Percentiles rank a stretch among this genome's conserved stretches.
Evolutionary conservation across 2,329 filamentous ascomycete species (phyloP).

Genomic region (Zymoseptoria ardabiliae): DNA sequence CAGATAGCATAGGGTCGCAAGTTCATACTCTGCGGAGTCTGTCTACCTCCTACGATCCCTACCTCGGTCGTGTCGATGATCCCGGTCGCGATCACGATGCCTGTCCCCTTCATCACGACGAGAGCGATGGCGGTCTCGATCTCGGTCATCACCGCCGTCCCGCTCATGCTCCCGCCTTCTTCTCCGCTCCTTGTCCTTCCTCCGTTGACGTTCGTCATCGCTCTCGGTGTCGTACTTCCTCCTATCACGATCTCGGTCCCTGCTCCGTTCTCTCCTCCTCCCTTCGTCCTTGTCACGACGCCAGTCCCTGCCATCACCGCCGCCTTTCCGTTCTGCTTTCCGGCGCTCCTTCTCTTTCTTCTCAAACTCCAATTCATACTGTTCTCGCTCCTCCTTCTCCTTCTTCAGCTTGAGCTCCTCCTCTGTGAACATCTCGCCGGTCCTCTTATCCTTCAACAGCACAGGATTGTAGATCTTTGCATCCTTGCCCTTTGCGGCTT

Average conservation of each 20-base stretch:
- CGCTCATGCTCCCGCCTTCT: constrained; percentile 13
- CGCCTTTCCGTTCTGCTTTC: constrained; percentile 12
- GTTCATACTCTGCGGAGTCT: not conserved
- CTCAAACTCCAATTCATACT: constrained; percentile 37
- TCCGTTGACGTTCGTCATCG: constrained; percentile 22
- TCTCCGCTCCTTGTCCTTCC: constrained; percentile 24
- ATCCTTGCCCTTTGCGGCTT: constrained; percentile 49
- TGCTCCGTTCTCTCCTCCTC: constrained; percentile 13
- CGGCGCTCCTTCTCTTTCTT: constrained; percentile 31
- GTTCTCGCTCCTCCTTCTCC: constrained; percentile 42
- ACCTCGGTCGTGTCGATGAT: constrained; percentile 14
- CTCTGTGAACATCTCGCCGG: constrained; percentile 56
- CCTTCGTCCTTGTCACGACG: constrained; percentile 9
- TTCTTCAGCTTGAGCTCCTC: constrained; percentile 47
- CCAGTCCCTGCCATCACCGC: constrained; percentile 1
- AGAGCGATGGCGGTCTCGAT: constrained; percentile 19
- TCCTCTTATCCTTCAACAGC: constrained; percentile 53
- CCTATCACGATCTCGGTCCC: constrained; percentile 15
- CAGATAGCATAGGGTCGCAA: not conserved
- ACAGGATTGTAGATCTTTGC: constrained; percentile 57
- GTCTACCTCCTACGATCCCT: constrained; percentile 14
- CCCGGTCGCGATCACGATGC: constrained; percentile 12
- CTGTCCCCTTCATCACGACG: constrained; percentile 14
- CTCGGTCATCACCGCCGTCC: constrained; percentile 12
- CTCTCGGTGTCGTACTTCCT: constrained; percentile 17